Conservation (phyloP, 352 stramenopile genomes). For the Thraustotheca clavata region DNA sequence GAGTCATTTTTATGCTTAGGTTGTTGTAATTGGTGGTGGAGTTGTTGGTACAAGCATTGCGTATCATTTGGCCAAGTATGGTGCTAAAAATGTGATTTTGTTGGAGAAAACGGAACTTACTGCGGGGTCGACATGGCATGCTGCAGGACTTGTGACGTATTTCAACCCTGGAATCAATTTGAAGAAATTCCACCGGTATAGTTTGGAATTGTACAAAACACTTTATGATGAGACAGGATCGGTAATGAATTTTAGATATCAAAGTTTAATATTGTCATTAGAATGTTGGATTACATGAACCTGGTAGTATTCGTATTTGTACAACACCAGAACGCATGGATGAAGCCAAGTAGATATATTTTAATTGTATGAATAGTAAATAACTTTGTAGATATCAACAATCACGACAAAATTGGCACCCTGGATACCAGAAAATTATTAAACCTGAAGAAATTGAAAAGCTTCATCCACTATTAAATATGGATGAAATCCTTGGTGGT, state of each 20-base stretch:
- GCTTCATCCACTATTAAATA: conserved; percentile 35
- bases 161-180: conserved; percentile 27
- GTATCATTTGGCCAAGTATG: conserved; percentile 50
- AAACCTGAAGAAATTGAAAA: conserved; percentile 29
- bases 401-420: conserved; percentile 19
- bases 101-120: conserved; percentile 52
- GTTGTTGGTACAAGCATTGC: conserved; percentile 57
- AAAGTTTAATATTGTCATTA: not conserved
- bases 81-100: conserved; percentile 39
- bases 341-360: conserved; percentile 21
- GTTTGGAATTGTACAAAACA: conserved; percentile 23
- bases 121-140: conserved; percentile 56
- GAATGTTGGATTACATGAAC: conserved; percentile 14
- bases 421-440: conserved; percentile 24
- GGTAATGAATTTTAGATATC: not conserved
- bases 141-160: conserved; percentile 25
- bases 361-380: no score
- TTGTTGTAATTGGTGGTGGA: conserved; percentile 55
- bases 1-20: conserved; percentile 27
- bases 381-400: conserved; percentile 11
- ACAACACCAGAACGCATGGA: conserved; percentile 18
- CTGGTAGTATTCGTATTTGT: conserved; percentile 20
- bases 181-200: conserved; percentile 27
- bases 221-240: conserved; percentile 3
- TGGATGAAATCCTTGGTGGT: conserved; percentile 37